phyloP scores from a whole-genome alignment of 768 basidiomycete genomes.

The Clitopilus passeckerianus region DNA sequence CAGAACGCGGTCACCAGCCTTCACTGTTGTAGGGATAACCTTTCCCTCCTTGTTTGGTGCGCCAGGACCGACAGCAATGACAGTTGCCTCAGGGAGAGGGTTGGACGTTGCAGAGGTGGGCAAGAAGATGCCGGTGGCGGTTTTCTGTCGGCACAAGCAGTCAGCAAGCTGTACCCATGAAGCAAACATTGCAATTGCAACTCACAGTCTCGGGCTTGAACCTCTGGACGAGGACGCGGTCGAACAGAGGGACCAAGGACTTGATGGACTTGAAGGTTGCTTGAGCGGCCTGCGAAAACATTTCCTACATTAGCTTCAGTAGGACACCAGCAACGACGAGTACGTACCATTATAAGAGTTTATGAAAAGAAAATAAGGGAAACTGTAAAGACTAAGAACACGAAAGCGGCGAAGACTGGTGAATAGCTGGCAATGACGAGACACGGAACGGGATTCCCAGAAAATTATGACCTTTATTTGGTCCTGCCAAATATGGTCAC shows the following conservation, averaged over 20 bases:
- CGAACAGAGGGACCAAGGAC: constrained; percentile 84
- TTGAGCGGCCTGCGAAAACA: constrained; percentile 58
- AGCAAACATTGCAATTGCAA: constrained; percentile 8
- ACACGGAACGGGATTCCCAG: not conserved
- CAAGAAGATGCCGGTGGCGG: constrained; percentile 92
- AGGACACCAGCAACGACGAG: not conserved
- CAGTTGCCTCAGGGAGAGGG: constrained; percentile 95
- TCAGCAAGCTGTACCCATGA: not conserved
- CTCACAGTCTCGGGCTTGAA: constrained; percentile 95
- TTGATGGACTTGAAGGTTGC: constrained; percentile 96
- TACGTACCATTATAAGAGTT: not conserved
- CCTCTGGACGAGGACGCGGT: constrained; percentile 95
- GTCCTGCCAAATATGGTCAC: not conserved
- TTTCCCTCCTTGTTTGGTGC: constrained; percentile 85
- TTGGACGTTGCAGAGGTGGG: constrained; percentile 82
- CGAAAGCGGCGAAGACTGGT: not conserved
- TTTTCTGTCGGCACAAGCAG: constrained; percentile 62
- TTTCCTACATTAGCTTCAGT: not conserved
- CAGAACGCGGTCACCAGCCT: constrained; percentile 88
- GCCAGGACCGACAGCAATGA: constrained; percentile 93
- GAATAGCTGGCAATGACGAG: not conserved
- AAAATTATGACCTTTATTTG: not conserved
- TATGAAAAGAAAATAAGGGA: not conserved
- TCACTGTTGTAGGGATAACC: constrained; percentile 69
- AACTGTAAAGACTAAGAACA: not conserved